Base-by-base conservation (phyloP, 2,329 filamentous ascomycete species). In the Neoascochyta sp. region DNA sequence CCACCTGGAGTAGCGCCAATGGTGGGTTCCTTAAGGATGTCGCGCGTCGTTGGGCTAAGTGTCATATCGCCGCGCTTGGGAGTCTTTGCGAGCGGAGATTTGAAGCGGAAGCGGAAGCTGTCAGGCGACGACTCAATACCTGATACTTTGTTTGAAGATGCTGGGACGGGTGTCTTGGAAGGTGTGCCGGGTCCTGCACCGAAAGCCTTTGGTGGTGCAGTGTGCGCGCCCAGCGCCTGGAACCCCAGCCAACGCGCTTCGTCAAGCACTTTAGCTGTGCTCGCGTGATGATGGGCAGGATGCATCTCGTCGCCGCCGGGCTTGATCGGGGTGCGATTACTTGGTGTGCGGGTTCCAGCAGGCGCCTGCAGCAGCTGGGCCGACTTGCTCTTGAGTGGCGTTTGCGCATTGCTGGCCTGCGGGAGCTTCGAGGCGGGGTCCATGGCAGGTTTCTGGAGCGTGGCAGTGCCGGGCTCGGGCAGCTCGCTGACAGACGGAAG, bases 301-400 rank as follows among this genome's bases (percentile, higher is more conserved):
- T 95, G 89, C 89, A 95, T 95, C 60, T 95, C 88, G 37, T 81
- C 78, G 43, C 74, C 74, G 26, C 82, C 70, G 14, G 86, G 84
- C 66, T 84, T 83, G 46, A 83, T 68, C 5, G 79, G 74, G 4
- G 79, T 78, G 9, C 73, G 75, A 21, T 77, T 76, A 22, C 71
- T 73, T 4, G 87, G 87, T 5, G 67, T 64, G 31, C 45, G 54
- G 16, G 50, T 45, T 12, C 49, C 36, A 20, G 49, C 37, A 19
- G 37, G 36, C 13, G 43, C 33, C 12, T 52, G 28, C 11, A 45
- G 39, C 17, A 42, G 42, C 32, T 39, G 47, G 15, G 52, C 47
- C 10, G 50, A 48, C 22, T 47, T 48, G 32, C 29, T 52, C 36
- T 48, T 52, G 19, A 70, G 70, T 3, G 86, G 86, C 9, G 66